Evolutionary conservation across 306 rosid genomes (phyloP).

Genomic region (Rosa multiflora): DNA sequence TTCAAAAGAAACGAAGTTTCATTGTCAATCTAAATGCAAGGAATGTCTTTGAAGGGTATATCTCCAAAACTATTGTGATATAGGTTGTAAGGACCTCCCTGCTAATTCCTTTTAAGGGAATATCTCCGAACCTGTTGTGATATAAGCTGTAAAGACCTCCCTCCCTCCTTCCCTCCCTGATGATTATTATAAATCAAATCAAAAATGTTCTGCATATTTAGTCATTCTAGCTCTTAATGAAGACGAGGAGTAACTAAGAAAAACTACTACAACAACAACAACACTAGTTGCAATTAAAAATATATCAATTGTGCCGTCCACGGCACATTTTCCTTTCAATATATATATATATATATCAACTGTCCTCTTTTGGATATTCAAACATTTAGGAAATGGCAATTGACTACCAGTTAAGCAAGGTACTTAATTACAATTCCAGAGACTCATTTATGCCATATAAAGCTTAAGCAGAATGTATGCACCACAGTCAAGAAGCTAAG

Average conservation of each 20-base stretch:
- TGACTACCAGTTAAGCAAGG: background rate
- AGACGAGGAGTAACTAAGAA: background rate
- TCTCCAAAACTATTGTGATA: background rate
- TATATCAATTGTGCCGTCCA: background rate
- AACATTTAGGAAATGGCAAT: background rate
- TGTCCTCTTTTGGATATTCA: background rate
- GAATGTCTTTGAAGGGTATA: background rate
- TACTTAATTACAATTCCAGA: background rate
- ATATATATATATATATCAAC: background rate
- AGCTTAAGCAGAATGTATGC: background rate
- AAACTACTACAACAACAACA: background rate
- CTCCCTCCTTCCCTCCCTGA: background rate
- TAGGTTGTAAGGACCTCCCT: background rate
- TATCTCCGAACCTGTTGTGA: background rate
- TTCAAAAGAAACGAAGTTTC: background rate
- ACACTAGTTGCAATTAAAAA: background rate
- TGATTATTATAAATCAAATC: background rate
- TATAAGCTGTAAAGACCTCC: background rate
- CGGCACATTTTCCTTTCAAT: no score
- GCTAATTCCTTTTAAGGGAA: background rate
- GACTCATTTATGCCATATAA: background rate
- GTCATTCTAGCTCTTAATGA: background rate
- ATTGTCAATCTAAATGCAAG: background rate
- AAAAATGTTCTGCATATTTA: background rate
- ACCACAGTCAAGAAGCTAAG: background rate